phyloP scores from a whole-genome alignment of 176 grass and related monocot species.

The Aegilops longissima region DNA sequence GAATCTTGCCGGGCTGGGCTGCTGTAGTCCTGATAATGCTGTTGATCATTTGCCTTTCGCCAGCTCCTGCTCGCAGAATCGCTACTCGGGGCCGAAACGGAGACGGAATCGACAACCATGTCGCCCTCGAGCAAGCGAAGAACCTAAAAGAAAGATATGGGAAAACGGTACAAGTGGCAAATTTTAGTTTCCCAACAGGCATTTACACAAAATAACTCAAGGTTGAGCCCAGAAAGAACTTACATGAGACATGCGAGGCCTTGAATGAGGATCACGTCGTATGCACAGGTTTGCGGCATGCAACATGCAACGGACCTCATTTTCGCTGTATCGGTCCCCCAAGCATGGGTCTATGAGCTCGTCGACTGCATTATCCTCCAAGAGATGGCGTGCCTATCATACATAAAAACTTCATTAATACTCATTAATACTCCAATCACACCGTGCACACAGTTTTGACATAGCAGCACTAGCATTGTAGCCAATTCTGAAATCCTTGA shows the following conservation, averaged over 20 bases:
- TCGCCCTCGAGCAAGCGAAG: conserved; percentile 92
- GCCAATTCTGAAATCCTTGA: background rate
- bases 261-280: conserved; percentile 77
- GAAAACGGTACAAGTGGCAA: background rate
- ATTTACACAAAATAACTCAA: background rate
- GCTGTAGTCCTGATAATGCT: conserved; percentile 43
- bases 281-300: conserved; percentile 89
- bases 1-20: conserved; percentile 47
- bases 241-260: conserved; percentile 95
- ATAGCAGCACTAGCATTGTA: background rate
- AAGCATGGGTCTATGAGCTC: conserved; percentile 83
- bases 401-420: conserved; percentile 17
- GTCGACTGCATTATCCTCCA: conserved; percentile 56
- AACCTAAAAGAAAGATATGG: conserved; percentile 43
- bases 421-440: conserved; percentile 11
- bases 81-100: conserved; percentile 54
- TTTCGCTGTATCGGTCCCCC: conserved; percentile 53
- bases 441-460: background rate
- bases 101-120: conserved; percentile 66
- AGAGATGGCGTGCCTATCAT: conserved; percentile 73
- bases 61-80: conserved; percentile 68
- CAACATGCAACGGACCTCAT: conserved; percentile 87
- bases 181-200: background rate
- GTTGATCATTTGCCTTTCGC: conserved; percentile 48
- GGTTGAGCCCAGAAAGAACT: conserved; percentile 22